Conservation (phyloP, 108 stramenopile species). For the Nitzschia palea region DNA sequence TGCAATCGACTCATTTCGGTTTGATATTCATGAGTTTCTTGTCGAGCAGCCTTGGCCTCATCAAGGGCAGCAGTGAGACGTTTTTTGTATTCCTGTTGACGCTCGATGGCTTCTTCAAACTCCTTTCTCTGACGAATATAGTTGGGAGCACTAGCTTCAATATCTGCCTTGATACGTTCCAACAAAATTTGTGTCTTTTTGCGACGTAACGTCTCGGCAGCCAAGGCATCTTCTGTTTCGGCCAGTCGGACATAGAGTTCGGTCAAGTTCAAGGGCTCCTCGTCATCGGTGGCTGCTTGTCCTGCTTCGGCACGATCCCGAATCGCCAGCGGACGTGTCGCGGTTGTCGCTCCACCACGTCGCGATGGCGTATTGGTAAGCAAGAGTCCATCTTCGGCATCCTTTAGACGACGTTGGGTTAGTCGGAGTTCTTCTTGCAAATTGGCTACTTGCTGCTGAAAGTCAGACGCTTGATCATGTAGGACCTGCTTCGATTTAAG, state of each 20-base stretch:
- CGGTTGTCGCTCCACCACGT: slow-evolving; percentile 14
- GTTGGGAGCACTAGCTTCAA: slow-evolving; percentile 66
- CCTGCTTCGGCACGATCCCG: slow-evolving; percentile 11
- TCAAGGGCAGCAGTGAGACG: slow-evolving; percentile 63
- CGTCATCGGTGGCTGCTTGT: slow-evolving; percentile 21
- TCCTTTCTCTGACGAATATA: slow-evolving; percentile 78
- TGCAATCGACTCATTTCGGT: slow-evolving; percentile 44
- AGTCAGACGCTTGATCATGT: slow-evolving; percentile 45
- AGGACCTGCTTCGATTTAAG: slow-evolving; percentile 44
- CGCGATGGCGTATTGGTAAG: slow-evolving; percentile 10
- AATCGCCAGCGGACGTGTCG: slow-evolving; percentile 14
- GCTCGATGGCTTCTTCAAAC: slow-evolving; percentile 72
- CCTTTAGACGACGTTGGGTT: slow-evolving; percentile 22
- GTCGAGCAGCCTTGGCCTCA: slow-evolving; percentile 55
- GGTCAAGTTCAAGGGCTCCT: slow-evolving; percentile 59
- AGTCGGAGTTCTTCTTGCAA: slow-evolving; percentile 49
- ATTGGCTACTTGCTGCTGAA: slow-evolving; percentile 37
- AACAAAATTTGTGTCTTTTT: slow-evolving; percentile 61
- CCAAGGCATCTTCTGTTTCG: slow-evolving; percentile 67
- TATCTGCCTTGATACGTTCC: slow-evolving; percentile 68
- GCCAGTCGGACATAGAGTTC: slow-evolving; percentile 72
- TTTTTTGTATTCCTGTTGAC: slow-evolving; percentile 57
- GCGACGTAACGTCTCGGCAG: slow-evolving; percentile 46
- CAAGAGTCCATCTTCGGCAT: slow-evolving; percentile 40
- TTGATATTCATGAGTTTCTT: slow-evolving; percentile 59